Evolutionary conservation across 1,139 yeast species (phyloP), one percentile per base, ranked within the genome.

Genomic region (Taphrina communis): DNA sequence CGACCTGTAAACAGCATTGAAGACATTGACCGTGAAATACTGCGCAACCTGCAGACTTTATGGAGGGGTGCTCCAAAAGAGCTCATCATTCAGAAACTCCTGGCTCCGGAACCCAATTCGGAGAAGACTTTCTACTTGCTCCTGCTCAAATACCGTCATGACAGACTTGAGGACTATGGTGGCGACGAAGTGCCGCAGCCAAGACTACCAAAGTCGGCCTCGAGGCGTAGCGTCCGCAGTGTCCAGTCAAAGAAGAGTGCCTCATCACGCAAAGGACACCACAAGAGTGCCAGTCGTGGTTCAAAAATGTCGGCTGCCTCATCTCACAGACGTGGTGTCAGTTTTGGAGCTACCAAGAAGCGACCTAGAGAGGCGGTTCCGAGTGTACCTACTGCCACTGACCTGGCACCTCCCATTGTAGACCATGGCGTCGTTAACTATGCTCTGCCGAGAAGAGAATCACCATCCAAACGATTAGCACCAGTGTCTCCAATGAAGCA

Each of bases 61-160:
- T 94, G 97, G 87, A 98, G 93, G 77, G 97, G 97, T 63, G 90
- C 91, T 70, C 83, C 86, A 51, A 85, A 85, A 70, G 83, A 85
- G 21, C 79, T 84, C 12, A 86, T 94, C 50, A 80, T 89, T 50
- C 78, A 84, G 8, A 84, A 86, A 70, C 81, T 94, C 56, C 74
- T 88, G 63, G 82, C 87, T 1, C 82, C 85, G 0, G 85, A 69
- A 39, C 84, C 86, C 68, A 89, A 88, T 73, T 86, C 96, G 0
- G 99, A 95, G 75, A 95, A 94, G 80, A 86, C 94, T 69, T 94
- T 94, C 74, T 95, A 94, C 78, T 88, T 91, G 72, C 80, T 95
- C 70, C 81, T 94, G 71, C 82, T 88, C 82, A 88, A 90, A 75
- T 94, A 94, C 78, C 85, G 97, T 73, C 89, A 88, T 74, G 95